phyloP scores from a whole-genome alignment of 2,329 filamentous ascomycete species.

The Aureobasidium subglaciale region DNA sequence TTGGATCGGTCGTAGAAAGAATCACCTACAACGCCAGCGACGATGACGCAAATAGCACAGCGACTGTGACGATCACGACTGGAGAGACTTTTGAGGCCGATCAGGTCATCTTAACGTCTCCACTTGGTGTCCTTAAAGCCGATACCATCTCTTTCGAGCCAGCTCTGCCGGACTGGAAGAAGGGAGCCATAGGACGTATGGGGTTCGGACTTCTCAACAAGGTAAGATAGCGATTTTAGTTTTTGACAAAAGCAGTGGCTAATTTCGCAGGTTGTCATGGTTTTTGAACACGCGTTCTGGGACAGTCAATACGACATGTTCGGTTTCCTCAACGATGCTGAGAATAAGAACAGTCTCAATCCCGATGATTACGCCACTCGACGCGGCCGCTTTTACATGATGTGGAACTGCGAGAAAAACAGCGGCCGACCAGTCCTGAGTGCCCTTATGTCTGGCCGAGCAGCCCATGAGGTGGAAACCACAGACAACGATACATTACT shows the following conservation, averaged over 20 bases:
- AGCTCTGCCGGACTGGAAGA: conserved; percentile 80
- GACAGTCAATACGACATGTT: conserved; percentile 86
- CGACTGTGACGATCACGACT: conserved; percentile 67
- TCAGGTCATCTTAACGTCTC: conserved; percentile 81
- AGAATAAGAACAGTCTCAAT: conserved; percentile 60
- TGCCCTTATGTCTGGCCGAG: conserved; percentile 91
- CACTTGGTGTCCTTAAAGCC: conserved; percentile 86
- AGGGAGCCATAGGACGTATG: conserved; percentile 68
- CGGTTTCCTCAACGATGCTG: conserved; percentile 73
- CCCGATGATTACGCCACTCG: conserved; percentile 72
- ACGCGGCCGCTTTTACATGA: conserved; percentile 91
- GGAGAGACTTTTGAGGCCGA: conserved; percentile 76
- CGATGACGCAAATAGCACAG: conserved; percentile 33
- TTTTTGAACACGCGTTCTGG: conserved; percentile 89
- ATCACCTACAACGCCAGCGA: conserved; percentile 56
- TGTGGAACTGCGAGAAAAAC: conserved; percentile 91
- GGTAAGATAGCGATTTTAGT: conserved; percentile 30
- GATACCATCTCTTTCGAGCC: conserved; percentile 78
- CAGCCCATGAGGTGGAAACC: conserved; percentile 79
- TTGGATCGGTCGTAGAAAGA: conserved; percentile 63
- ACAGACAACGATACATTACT: conserved; percentile 70
- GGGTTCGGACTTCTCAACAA: conserved; percentile 96
- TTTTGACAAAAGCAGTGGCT: conserved; percentile 13
- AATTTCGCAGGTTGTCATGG: conserved; percentile 57
- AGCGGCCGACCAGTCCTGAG: conserved; percentile 79